Evolutionary conservation across 345 rosid genomes (phyloP).

Genomic region (Eucalyptus regnans): DNA sequence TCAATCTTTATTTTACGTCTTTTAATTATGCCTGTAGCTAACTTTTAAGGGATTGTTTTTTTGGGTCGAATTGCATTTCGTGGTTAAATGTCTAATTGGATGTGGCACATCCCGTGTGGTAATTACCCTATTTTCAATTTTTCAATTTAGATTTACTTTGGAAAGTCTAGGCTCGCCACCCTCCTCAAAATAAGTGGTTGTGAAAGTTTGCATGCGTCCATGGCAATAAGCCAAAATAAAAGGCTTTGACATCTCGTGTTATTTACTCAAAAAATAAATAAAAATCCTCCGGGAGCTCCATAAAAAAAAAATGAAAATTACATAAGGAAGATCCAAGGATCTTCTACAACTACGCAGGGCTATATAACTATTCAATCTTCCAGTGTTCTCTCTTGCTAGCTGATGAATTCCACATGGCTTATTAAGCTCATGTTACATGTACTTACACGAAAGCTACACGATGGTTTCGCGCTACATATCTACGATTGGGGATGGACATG

Average conservation of each 20-base stretch:
- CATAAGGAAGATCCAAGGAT: background rate
- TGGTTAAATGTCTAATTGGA: too few relatives aligned
- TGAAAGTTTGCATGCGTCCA: background rate
- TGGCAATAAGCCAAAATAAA: background rate
- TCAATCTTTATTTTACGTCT: too few relatives aligned
- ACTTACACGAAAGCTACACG: background rate
- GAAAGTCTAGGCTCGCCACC: background rate
- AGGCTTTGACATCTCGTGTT: background rate
- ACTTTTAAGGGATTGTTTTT: too few relatives aligned
- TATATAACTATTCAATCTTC: background rate
- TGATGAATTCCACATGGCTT: background rate
- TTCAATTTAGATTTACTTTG: background rate
- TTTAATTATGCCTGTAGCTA: too few relatives aligned
- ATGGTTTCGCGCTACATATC: background rate
- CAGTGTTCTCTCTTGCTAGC: background rate
- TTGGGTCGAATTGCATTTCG: too few relatives aligned
- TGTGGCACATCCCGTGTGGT: too few relatives aligned
- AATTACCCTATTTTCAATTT: too few relatives aligned
- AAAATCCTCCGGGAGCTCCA: background rate
- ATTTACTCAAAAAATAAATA: background rate
- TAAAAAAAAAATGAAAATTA: background rate
- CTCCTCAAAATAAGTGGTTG: background rate
- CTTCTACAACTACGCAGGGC: background rate
- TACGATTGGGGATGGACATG: background rate
- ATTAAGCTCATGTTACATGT: background rate